These are phyloP conservation scores for Barnettozyma hawaiiensis DNA, from an alignment of 1,139 yeast genomes.

Conservation along the genomic window DNA sequence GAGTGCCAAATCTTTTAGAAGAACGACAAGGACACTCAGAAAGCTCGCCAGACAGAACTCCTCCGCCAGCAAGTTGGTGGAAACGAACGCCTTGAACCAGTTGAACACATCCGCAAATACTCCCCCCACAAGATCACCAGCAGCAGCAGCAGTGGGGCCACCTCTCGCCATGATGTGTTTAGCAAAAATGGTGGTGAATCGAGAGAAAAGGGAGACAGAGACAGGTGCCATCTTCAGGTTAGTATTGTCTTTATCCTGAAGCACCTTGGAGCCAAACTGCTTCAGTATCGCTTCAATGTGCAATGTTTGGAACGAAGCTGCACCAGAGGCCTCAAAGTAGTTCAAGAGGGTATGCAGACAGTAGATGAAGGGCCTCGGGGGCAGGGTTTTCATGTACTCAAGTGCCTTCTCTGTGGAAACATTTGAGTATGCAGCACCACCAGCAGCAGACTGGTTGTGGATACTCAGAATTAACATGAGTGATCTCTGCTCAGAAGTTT, in stretches of 20 bases:
- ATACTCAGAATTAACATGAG: conserved; percentile 8
- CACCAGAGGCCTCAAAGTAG: conserved; percentile 4
- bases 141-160: too few species aligned
- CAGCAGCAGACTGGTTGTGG: conserved; percentile 8
- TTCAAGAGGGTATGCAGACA: conserved; percentile 13
- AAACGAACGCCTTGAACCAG: conserved; percentile 13
- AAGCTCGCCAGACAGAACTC: conserved; percentile 9
- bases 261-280: conserved; percentile 15
- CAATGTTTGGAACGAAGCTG: conserved; percentile 5
- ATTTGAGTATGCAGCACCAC: conserved; percentile 4
- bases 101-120: conserved; percentile 15
- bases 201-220: conserved; percentile 10
- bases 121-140: conserved; percentile 12
- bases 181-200: conserved; percentile 9
- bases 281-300: conserved; percentile 12
- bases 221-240: conserved; percentile 15
- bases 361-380: conserved; percentile 9
- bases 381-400: conserved; percentile 8
- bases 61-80: conserved; percentile 10
- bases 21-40: conserved; percentile 4
- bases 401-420: conserved; percentile 14
- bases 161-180: conserved; percentile 5
- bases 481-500: conserved; percentile 11
- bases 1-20: conserved; percentile 1
- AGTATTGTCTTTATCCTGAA: conserved; percentile 11